Conservation (phyloP, 129 eudicot genomes). For the Helichrysum umbraculigerum region DNA sequence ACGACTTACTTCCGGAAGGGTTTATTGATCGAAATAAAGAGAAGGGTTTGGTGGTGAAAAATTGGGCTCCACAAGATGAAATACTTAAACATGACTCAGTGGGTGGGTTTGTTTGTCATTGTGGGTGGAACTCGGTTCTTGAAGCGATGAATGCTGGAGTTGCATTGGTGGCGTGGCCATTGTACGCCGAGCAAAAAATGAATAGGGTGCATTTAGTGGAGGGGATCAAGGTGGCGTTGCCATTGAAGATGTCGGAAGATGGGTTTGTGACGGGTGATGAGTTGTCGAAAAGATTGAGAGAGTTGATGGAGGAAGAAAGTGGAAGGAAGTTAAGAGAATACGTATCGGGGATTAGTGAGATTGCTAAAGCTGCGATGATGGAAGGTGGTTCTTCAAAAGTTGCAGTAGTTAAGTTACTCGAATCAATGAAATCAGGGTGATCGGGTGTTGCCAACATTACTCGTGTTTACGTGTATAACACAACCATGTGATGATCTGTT, state of each 20-base stretch:
- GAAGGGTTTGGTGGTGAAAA: constrained; percentile 44
- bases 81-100: constrained; percentile 50
- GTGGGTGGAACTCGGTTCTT: constrained; percentile 64
- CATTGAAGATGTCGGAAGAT: constrained; percentile 32
- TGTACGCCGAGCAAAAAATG: constrained; percentile 61
- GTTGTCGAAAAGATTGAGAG: neutral
- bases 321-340: no score
- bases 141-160: constrained; percentile 37
- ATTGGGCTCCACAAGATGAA: constrained; percentile 63
- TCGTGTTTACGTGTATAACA: no score
- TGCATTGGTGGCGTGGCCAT: constrained; percentile 37
- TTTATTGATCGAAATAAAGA: constrained; percentile 21
- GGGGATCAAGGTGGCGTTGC: constrained; percentile 44
- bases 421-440: no score
- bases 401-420: no score
- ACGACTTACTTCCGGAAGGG: constrained; percentile 18
- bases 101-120: constrained; percentile 66
- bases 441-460: no score
- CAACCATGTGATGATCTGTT: no score
- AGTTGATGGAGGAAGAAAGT: no score
- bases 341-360: no score
- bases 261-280: neutral
- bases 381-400: no score
- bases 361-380: no score
- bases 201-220: constrained; percentile 48